Conservation (phyloP, 106 monocot species). For the Dioscorea alata region DNA sequence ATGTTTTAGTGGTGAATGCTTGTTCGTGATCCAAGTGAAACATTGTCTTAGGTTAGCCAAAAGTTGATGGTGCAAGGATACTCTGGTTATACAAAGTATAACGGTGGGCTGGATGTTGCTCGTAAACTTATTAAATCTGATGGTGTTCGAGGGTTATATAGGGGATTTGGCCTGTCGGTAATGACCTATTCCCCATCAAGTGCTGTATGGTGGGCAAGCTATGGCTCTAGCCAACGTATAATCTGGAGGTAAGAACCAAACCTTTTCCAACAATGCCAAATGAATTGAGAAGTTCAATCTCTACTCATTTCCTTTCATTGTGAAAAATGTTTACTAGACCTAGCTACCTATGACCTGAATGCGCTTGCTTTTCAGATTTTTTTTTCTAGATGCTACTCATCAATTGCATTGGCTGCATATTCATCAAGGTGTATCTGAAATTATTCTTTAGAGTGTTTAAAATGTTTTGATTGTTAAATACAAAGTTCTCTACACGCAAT, state of each 20-base stretch:
- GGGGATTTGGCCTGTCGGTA: constrained; percentile 93
- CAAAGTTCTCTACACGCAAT: too few species aligned
- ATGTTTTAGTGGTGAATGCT: background rate
- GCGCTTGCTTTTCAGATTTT: too few species aligned
- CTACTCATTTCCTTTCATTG: too few species aligned
- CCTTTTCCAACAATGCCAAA: background rate
- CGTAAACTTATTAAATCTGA: constrained; percentile 60
- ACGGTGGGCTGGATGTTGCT: constrained; percentile 86
- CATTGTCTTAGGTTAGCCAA: constrained; percentile 81
- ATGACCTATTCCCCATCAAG: constrained; percentile 97
- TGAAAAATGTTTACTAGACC: too few species aligned
- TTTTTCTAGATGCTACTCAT: too few species aligned
- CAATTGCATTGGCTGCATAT: too few species aligned
- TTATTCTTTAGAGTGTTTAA: too few species aligned
- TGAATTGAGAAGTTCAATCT: too few species aligned
- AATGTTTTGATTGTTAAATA: too few species aligned
- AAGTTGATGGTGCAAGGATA: constrained; percentile 99
- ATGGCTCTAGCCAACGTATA: constrained; percentile 91
- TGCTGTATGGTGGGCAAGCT: constrained; percentile 99
- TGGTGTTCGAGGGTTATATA: constrained; percentile 81
- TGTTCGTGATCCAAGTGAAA: constrained; percentile 8
- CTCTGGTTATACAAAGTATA: constrained; percentile 87
- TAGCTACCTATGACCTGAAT: too few species aligned
- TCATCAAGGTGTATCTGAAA: too few species aligned
- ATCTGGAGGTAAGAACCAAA: constrained; percentile 70